Base-by-base conservation (phyloP, 1,284 basidiomycete genomes). In the Ganoderma meredithae region DNA sequence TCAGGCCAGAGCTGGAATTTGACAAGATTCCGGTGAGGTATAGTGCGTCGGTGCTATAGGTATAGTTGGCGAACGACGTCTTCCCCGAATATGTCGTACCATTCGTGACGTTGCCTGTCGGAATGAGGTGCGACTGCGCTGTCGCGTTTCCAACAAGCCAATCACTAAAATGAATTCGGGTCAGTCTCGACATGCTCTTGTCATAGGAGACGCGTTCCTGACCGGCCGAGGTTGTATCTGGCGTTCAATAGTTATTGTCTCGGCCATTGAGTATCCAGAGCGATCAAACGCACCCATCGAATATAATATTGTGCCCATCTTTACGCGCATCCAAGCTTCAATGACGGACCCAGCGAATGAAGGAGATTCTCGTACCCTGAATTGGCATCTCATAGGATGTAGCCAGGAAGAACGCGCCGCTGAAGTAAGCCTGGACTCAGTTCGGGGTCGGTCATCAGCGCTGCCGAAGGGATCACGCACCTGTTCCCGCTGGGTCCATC, bases 391-490 rank as follows among this genome's bases (percentile, higher is more conserved):
- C 95, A 72, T 92, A 92, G 0, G 92, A 94, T 8, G 85, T 82
- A 1, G 94, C 96, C 81, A 98, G 83, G 78, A 98, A 98, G 67
- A 93, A 85, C 8, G 96, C 95, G 36, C 91, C 87, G 68, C 90
- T 91, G 73, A 63, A 62, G 53, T 33, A 47, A 53, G 52, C 22
- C 41, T 17, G 7, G 52, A 27, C 31, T 61, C 17, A 66, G 25
- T 59, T 68, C 36, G 33, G 47, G n/a, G 36, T 39, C 31, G 41
- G 60, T 60, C 64, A 59, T 25, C 60, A n/a, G 55, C 44, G 41
- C 62, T 39, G 55, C 49, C 40, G 3, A 65, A 25, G 47, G 8
- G 47, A 52, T 17, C 62, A 76, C 83, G 58, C 58, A 86, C 84
- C 85, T 92, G 72, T 93, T 83, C 1, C 83, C 88, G 10, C 81